Percentiles rank a stretch among this genome's conserved stretches.
Conservation (phyloP, 1,284 basidiomycete species). For the Cryptococcus deneoformans region DNA sequence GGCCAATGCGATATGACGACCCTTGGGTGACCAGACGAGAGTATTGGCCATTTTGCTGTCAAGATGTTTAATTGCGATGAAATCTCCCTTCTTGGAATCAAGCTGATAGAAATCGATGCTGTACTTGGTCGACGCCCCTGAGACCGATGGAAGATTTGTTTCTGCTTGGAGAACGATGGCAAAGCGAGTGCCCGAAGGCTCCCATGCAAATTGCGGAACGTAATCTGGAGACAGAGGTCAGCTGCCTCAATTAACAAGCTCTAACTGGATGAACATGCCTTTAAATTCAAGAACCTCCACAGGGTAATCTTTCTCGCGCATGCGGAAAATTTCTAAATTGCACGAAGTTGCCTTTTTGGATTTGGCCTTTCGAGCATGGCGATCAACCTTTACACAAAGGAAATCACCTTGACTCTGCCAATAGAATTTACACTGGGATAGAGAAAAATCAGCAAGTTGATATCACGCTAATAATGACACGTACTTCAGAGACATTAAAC, state of each 20-base stretch:
- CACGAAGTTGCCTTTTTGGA: conserved; percentile 99
- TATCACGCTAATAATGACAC: conserved; percentile 29
- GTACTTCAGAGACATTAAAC: conserved; percentile 95
- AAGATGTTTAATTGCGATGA: conserved; percentile 80
- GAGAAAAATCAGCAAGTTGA: not conserved
- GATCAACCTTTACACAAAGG: conserved; percentile 98
- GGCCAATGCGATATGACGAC: conserved; percentile 91
- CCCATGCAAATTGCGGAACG: conserved; percentile 98
- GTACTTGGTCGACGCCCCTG: conserved; percentile 74
- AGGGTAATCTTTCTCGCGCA: conserved; percentile 98
- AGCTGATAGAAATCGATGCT: conserved; percentile 96
- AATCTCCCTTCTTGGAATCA: conserved; percentile 97
- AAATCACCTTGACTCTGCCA: conserved; percentile 99
- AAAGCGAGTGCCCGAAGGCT: conserved; percentile 94
- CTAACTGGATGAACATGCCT: conserved; percentile 51
- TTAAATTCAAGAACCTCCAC: conserved; percentile 98
- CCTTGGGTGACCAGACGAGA: conserved; percentile 95
- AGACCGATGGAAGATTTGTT: conserved; percentile 87
- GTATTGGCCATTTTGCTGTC: conserved; percentile 88
- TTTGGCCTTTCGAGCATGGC: conserved; percentile 76
- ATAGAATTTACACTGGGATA: conserved; percentile 83
- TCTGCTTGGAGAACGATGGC: conserved; percentile 94
- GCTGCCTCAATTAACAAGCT: not conserved
- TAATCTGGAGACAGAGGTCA: conserved; percentile 61
- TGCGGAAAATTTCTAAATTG: conserved; percentile 97